Conservation (phyloP, 1,284 basidiomycete genomes). For the Pseudozyma hubeiensis region DNA sequence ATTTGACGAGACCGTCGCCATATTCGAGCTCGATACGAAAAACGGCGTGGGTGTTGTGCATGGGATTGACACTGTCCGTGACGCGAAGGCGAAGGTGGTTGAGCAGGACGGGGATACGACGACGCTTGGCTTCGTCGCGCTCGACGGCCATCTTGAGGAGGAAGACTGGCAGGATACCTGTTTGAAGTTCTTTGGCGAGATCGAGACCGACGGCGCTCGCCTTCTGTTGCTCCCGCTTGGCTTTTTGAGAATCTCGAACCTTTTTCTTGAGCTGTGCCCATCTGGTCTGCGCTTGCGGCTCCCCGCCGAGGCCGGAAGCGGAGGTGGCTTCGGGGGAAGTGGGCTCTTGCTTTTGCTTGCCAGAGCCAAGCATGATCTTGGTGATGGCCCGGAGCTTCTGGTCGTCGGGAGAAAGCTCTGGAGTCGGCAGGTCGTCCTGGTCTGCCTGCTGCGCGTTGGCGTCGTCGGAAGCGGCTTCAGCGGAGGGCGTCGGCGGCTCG, state of each 20-base stretch:
- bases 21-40: slow-evolving; percentile 97
- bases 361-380: slow-evolving; percentile 52
- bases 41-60: slow-evolving; percentile 81
- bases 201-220: slow-evolving; percentile 37
- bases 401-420: slow-evolving; percentile 38
- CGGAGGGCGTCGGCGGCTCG: slow-evolving; percentile 38
- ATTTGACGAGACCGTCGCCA: slow-evolving; percentile 86
- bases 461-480: slow-evolving; percentile 6
- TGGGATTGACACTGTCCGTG: slow-evolving; percentile 85
- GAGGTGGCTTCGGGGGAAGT: slow-evolving; percentile 17
- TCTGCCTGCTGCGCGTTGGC: slow-evolving; percentile 7
- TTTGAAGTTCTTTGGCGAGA: slow-evolving; percentile 50
- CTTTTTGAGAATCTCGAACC: slow-evolving; percentile 49
- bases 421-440: slow-evolving; percentile 27
- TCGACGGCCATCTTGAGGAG: slow-evolving; percentile 86
- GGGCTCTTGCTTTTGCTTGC: slow-evolving; percentile 14
- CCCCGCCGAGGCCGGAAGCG: slow-evolving; percentile 11
- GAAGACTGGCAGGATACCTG: slow-evolving; percentile 50
- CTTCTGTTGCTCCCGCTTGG: slow-evolving; percentile 47
- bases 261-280: slow-evolving; percentile 56
- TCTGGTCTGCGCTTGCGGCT: slow-evolving; percentile 28
- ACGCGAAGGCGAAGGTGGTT: slow-evolving; percentile 86
- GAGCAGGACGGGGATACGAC: slow-evolving; percentile 86
- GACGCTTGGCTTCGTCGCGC: slow-evolving; percentile 84
- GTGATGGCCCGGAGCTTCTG: slow-evolving; percentile 50